Conservation (phyloP, 2,329 filamentous ascomycete genomes). For the Venturia nashicola region DNA sequence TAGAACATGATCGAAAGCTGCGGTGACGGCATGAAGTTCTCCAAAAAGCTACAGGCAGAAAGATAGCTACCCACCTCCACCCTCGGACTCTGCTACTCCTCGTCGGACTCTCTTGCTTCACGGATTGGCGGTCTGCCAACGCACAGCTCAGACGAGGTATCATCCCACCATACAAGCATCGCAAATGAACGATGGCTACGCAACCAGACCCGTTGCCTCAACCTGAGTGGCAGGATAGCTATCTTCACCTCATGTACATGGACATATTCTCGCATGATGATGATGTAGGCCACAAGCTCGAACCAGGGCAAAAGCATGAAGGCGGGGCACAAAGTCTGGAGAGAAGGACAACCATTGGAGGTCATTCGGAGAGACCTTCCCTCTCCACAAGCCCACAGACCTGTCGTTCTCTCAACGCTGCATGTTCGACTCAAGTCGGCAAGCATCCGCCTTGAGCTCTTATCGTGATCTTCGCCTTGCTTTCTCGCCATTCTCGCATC, state of each 20-base stretch:
- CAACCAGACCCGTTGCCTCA: neutral
- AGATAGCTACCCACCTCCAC: conserved; percentile 1
- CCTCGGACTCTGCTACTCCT: neutral
- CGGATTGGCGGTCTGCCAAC: neutral
- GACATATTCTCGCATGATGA: neutral
- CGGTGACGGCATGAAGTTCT: neutral
- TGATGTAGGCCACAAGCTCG: neutral
- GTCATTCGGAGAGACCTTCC: neutral
- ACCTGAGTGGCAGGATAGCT: neutral
- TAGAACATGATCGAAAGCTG: neutral
- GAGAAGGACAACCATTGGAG: conserved; percentile 1
- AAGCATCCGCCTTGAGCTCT: neutral
- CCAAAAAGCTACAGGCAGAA: neutral
- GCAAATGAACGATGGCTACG: neutral
- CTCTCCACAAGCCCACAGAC: neutral
- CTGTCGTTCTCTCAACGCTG: neutral
- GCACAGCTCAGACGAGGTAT: neutral
- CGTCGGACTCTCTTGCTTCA: neutral
- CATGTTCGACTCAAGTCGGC: neutral
- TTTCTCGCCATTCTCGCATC: neutral
- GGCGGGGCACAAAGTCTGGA: neutral
- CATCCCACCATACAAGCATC: neutral
- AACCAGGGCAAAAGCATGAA: neutral
- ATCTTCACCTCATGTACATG: neutral
- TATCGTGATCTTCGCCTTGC: neutral